Evolutionary conservation across 169 alveolate species (phyloP).

Genomic region (Blepharisma undulans): DNA sequence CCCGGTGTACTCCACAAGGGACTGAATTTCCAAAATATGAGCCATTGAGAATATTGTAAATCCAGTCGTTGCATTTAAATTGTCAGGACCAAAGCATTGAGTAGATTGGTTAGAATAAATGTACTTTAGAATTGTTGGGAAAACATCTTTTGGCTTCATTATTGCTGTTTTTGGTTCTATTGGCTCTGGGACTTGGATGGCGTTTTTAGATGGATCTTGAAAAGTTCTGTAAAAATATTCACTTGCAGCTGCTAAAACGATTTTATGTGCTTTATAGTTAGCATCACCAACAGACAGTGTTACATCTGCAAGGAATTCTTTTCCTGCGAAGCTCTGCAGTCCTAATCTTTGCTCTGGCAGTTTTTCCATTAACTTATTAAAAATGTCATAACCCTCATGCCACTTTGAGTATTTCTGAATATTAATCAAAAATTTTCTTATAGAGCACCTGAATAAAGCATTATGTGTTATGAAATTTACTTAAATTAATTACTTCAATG

Average conservation of each 20-base stretch:
- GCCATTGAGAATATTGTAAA: conserved; percentile 3
- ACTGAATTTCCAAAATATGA: neutral
- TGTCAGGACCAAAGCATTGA: neutral
- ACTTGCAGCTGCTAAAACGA: conserved; percentile 42
- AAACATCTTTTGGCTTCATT: neutral
- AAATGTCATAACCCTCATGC: neutral
- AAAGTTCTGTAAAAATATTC: conserved; percentile 29
- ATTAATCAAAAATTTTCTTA: too few relatives aligned
- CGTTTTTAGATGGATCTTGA: conserved; percentile 41
- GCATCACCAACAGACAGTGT: neutral
- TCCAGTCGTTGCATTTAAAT: conserved; percentile 3
- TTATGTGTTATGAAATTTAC: neutral
- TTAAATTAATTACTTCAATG: neutral
- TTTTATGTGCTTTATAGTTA: conserved; percentile 36
- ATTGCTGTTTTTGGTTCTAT: neutral
- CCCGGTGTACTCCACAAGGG: neutral
- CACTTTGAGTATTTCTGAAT: too few relatives aligned
- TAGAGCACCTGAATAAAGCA: too few relatives aligned
- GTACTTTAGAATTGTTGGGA: neutral
- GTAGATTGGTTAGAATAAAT: conserved; percentile 21
- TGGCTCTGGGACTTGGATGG: conserved; percentile 45
- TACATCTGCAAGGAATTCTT: conserved; percentile 29
- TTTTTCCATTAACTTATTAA: neutral
- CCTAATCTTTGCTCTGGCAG: neutral
- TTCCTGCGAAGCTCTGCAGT: conserved; percentile 18